Percentiles rank a stretch among this genome's conserved stretches.
Evolutionary conservation across 2,329 filamentous ascomycete genomes (phyloP).

Genomic region (Hymenoscyphus repandus): DNA sequence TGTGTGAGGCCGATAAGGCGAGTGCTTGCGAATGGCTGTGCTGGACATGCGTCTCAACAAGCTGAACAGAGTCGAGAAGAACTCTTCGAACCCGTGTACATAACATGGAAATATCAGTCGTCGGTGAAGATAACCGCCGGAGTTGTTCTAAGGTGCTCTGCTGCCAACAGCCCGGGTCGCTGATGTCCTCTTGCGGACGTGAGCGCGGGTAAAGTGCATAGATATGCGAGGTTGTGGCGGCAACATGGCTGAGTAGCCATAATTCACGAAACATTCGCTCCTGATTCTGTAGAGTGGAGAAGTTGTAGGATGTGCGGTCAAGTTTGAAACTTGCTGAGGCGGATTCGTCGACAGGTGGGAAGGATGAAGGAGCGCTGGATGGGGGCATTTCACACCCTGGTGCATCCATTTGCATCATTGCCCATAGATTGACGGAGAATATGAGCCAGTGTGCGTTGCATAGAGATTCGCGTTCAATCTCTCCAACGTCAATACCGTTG

Average conservation of each 20-base stretch:
- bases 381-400: neutral
- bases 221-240: neutral
- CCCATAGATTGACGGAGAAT: slow-evolving; percentile 6
- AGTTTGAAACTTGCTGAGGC: slow-evolving; percentile 2
- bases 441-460: slow-evolving; percentile 4
- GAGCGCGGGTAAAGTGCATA: neutral
- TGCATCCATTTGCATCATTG: slow-evolving; percentile 3
- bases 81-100: neutral
- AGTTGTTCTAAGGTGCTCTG: neutral
- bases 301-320: slow-evolving; percentile 4
- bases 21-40: neutral
- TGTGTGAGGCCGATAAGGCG: slow-evolving; percentile 1
- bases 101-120: neutral
- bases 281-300: slow-evolving; percentile 6
- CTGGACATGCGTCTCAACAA: neutral
- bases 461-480: slow-evolving; percentile 4
- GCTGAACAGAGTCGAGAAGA: neutral
- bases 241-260: slow-evolving; percentile 1
- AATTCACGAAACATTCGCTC: slow-evolving; percentile 6
- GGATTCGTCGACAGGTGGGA: neutral
- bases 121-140: neutral
- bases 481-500: slow-evolving; percentile 3
- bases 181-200: neutral
- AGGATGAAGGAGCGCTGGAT: neutral
- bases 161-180: neutral